Percentiles rank a stretch among this genome's conserved stretches.
These are phyloP conservation scores for Fraxinus nigra DNA, from an alignment of 305 asterid species.

Conservation along the genomic window DNA sequence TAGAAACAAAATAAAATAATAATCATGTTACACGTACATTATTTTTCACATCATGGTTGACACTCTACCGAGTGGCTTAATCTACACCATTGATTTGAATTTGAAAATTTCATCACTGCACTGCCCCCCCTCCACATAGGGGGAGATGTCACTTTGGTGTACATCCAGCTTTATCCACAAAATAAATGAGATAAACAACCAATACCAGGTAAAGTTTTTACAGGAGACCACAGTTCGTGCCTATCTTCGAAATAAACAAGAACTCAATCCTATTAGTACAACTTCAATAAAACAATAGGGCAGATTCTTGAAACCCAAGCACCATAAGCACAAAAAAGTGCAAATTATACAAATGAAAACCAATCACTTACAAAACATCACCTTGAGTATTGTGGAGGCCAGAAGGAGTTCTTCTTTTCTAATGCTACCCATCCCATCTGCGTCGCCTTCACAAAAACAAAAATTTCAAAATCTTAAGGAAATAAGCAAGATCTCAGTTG, in stretches of 20 bases:
- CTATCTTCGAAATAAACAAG: slow-evolving; percentile 3
- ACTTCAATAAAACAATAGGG: background rate
- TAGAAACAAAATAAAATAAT: slow-evolving; percentile 13
- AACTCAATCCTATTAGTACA: background rate
- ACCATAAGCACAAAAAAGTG: background rate
- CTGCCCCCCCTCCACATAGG: no score
- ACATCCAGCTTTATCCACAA: background rate
- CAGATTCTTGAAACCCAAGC: background rate
- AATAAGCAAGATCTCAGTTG: background rate
- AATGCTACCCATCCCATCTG: slow-evolving; percentile 62
- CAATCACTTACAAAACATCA: slow-evolving; percentile 19
- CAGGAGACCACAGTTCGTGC: background rate
- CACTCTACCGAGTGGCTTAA: background rate
- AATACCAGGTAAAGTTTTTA: background rate
- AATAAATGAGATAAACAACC: background rate
- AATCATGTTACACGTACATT: background rate
- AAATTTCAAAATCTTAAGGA: background rate
- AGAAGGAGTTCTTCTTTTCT: slow-evolving; percentile 60
- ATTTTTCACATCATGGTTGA: background rate
- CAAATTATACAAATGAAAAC: background rate
- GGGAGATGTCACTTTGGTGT: no score
- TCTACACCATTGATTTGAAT: background rate
- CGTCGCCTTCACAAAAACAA: slow-evolving; percentile 43
- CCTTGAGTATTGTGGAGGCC: slow-evolving; percentile 73
- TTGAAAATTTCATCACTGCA: no score